Conservation (phyloP, 2,329 filamentous ascomycete genomes). For the Hirsutella thompsonii region DNA sequence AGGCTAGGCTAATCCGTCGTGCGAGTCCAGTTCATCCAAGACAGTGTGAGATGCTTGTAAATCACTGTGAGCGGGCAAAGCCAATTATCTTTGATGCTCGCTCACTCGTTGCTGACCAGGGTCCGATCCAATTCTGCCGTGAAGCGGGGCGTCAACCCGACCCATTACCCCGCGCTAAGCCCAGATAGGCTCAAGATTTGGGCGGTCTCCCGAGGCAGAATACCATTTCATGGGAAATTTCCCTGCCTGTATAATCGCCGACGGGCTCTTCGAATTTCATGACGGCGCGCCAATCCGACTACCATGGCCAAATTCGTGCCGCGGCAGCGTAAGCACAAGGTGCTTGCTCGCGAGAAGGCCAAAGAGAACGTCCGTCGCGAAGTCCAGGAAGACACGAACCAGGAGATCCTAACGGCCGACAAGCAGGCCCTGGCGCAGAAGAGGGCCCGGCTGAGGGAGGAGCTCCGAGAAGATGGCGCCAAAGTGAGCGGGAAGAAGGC, state of each 20-base stretch:
- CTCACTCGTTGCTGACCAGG: no score
- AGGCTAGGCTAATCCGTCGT: no score
- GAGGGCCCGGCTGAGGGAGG: slow-evolving; percentile 40
- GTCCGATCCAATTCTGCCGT: no score
- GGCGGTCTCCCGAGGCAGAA: slow-evolving; percentile 25
- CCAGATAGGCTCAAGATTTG: slow-evolving; percentile 13
- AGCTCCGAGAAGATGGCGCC: slow-evolving; percentile 34
- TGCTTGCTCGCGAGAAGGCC: slow-evolving; percentile 48
- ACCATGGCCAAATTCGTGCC: slow-evolving; percentile 48
- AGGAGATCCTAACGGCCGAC: slow-evolving; percentile 21
- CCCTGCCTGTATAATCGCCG: slow-evolving; percentile 5
- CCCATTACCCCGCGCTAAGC: slow-evolving; percentile 18
- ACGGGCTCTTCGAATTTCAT: not conserved
- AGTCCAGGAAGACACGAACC: slow-evolving; percentile 22
- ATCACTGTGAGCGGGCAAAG: no score
- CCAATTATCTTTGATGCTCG: no score
- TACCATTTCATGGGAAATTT: slow-evolving; percentile 20
- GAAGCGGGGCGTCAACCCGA: not conserved
- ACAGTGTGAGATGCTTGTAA: no score
- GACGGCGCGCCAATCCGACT: not conserved
- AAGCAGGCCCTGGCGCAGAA: slow-evolving; percentile 41
- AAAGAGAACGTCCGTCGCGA: slow-evolving; percentile 28
- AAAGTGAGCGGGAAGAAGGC: slow-evolving; percentile 54
- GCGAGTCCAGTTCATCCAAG: no score
- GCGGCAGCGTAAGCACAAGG: slow-evolving; percentile 55